A percentile compares a stretch with the other conserved stretches of the same genome.
Evolutionary conservation across 2,329 filamentous ascomycete genomes (phyloP).

Genomic region (Cordyceps fumosorosea): DNA sequence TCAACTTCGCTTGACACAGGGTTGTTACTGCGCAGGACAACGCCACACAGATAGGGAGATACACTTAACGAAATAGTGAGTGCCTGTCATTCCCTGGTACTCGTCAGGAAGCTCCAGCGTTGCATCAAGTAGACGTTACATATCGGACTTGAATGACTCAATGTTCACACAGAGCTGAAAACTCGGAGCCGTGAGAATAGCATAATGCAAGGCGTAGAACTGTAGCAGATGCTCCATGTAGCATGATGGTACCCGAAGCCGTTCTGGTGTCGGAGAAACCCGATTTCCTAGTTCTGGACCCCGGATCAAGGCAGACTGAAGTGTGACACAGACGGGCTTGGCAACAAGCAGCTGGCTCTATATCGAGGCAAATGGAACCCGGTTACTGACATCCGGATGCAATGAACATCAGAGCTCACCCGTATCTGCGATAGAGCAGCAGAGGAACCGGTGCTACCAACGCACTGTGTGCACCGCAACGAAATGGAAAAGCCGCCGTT

Average conservation of each 20-base stretch:
- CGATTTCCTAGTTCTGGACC: not conserved
- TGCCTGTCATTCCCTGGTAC: not conserved
- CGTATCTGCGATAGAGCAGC: not conserved
- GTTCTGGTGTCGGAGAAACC: not conserved
- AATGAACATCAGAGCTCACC: not conserved
- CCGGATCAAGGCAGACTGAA: not conserved
- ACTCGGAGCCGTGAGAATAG: too few relatives aligned
- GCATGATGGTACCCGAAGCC: not conserved
- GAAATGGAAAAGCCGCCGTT: not conserved
- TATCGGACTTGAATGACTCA: not conserved
- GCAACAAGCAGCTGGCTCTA: not conserved
- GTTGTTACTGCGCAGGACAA: not conserved
- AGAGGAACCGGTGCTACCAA: not conserved
- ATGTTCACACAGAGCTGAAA: not conserved
- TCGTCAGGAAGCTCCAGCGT: not conserved
- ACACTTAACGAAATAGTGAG: not conserved
- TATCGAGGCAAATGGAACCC: not conserved
- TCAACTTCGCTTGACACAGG: not conserved
- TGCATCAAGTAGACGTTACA: not conserved
- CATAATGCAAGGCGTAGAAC: not conserved
- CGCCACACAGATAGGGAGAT: not conserved
- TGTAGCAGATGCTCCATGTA: not conserved
- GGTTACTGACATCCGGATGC: not conserved
- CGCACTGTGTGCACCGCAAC: not conserved
- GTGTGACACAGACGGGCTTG: not conserved